These are phyloP conservation scores for Agrocybe chaxingu DNA, from an alignment of 768 basidiomycete species.

Conservation along the genomic window DNA sequence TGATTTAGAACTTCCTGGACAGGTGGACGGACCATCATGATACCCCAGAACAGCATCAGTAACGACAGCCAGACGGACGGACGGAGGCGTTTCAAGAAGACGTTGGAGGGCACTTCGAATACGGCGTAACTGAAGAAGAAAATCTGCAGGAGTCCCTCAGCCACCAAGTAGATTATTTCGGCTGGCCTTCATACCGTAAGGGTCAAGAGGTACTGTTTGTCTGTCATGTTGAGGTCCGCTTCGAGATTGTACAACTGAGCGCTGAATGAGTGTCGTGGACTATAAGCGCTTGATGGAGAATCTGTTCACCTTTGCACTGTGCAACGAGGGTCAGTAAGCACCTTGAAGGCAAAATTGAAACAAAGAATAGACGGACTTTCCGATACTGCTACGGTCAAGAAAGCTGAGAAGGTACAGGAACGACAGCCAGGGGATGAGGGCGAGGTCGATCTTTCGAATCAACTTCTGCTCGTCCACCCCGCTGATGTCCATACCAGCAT, in stretches of 20 bases:
- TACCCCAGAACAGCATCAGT: constrained; percentile 72
- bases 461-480: constrained; percentile 66
- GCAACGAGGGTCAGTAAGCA: constrained; percentile 7
- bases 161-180: too few relatives aligned
- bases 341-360: neutral
- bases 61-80: constrained; percentile 76
- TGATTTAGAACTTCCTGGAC: neutral
- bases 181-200: constrained; percentile 42
- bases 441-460: constrained; percentile 65
- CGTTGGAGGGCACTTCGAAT: constrained; percentile 77
- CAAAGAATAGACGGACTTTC: constrained; percentile 36
- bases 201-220: constrained; percentile 62
- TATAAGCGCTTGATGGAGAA: neutral
- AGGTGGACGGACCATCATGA: constrained; percentile 58
- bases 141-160: constrained; percentile 20
- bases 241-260: constrained; percentile 63
- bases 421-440: constrained; percentile 69
- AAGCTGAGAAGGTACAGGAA: constrained; percentile 77
- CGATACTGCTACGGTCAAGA: constrained; percentile 48
- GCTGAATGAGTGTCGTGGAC: neutral
- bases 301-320: constrained; percentile 41
- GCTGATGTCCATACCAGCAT: constrained; percentile 54
- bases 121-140: constrained; percentile 66
- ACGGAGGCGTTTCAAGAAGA: constrained; percentile 68
- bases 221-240: constrained; percentile 53